Base-by-base conservation (phyloP, 148 eudicot genomes). In the Cornus suecica region DNA sequence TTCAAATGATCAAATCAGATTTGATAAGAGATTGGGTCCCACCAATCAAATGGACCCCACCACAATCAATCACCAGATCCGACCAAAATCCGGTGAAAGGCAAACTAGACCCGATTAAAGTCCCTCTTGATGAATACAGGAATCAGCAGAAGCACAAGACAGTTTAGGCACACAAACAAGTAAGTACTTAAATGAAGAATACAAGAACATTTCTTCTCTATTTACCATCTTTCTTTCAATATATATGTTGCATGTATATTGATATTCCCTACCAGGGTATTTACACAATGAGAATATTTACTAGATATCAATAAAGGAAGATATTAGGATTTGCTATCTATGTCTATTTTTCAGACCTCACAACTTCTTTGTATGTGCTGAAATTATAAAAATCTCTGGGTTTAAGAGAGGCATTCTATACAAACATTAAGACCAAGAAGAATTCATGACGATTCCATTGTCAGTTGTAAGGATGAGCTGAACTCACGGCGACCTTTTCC, bases 401-500 rank as follows among this genome's bases (percentile, higher is more conserved):
- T 30, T 66, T 66, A 3, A 29, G 27, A 56, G 41, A 56, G 41
- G 29, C 31, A 13, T 10, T 16, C 5, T 22, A n/a, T 61, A 8
- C 27, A 70, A 56, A 22, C 15, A 22, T 3, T 18, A 15, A 28
- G 28, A 27, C 74, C 73, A 74, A 79, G 73, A 45, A 68, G 68
- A 68, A 72, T 74, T 74, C n/a, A 77, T 23, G 7, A 45, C 62
- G 62, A 70, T 70, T 28, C 18, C 66, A 24, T 37, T 62, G 28
- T 69, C 56, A 10, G 62, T 37, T 62, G 28, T 69, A 32, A 10
- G 62, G 67, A 25, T 41, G 23, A 67, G n/a, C 37, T n/a, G 77
- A 65, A 51, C 61, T 65, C 28, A 28, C 48, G 9, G 30, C 63
- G 37, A 65, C 54, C 11, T 68, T 76, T 76, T 77, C 85, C 79